Evolutionary conservation across 306 rosid species (phyloP).

Genomic region (Pyrus communis): DNA sequence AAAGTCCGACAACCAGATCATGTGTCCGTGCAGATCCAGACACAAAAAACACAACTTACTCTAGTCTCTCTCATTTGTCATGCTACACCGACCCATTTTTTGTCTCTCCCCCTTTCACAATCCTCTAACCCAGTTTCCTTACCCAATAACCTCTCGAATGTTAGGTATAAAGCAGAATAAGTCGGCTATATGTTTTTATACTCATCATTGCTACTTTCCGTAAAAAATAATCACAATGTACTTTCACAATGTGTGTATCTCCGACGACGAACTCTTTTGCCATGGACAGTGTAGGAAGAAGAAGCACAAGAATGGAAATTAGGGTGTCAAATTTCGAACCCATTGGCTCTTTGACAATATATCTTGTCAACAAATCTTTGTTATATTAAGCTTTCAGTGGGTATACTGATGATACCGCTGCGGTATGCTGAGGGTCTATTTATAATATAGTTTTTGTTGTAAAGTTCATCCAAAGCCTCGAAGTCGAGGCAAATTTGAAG

Average conservation of each 20-base stretch:
- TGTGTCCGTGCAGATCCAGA: too few relatives aligned
- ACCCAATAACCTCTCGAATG: too few relatives aligned
- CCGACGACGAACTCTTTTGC: constrained; percentile 42
- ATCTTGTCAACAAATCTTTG: background rate
- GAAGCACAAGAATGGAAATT: constrained; percentile 14
- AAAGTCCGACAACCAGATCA: too few relatives aligned
- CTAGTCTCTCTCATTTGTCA: too few relatives aligned
- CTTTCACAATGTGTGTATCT: background rate
- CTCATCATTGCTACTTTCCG: too few relatives aligned
- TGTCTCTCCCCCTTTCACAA: too few relatives aligned
- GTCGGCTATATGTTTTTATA: too few relatives aligned
- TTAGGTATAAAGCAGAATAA: too few relatives aligned
- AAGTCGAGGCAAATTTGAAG: background rate
- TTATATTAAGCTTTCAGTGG: background rate
- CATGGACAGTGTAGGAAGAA: constrained; percentile 30
- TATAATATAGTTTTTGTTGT: background rate
- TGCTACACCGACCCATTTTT: too few relatives aligned
- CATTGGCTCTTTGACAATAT: background rate
- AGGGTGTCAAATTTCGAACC: constrained; percentile 2
- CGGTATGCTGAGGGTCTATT: background rate
- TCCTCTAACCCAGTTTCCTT: too few relatives aligned
- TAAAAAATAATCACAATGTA: too few relatives aligned
- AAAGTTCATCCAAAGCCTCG: background rate
- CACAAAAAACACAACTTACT: too few relatives aligned
- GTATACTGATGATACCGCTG: background rate